Evolutionary conservation across 2,329 filamentous ascomycete species (phyloP).

Genomic region (Ophiostoma sp.): DNA sequence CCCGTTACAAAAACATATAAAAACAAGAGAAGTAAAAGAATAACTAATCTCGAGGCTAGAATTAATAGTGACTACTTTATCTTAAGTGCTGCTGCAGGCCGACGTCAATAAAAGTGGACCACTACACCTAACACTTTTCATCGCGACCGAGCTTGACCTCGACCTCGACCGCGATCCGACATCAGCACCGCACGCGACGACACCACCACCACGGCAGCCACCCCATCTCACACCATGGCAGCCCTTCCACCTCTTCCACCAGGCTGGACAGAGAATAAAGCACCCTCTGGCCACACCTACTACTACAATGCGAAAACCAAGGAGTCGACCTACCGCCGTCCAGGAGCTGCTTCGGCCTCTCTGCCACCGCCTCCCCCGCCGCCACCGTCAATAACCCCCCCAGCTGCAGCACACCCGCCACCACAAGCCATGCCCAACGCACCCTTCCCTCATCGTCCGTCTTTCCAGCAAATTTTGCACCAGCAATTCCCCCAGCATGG

Average conservation of each 20-base stretch:
- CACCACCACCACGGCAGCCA: not conserved
- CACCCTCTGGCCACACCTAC: conserved; percentile 79
- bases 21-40: not conserved
- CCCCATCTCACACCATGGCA: not conserved
- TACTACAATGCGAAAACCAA: conserved; percentile 81
- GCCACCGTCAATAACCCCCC: conserved; percentile 20
- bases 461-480: conserved; percentile 27
- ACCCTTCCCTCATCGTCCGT: conserved; percentile 26
- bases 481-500: not conserved
- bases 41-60: too few relatives aligned
- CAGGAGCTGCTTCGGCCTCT: conserved; percentile 32
- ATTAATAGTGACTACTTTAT: too few relatives aligned
- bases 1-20: not conserved
- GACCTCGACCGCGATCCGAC: not conserved
- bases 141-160: not conserved
- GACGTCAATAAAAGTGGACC: conserved; percentile 2
- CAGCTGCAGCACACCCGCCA: too few relatives aligned
- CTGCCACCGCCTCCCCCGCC: conserved; percentile 31
- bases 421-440: conserved; percentile 26
- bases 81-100: not conserved
- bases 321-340: conserved; percentile 79
- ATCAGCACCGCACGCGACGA: not conserved
- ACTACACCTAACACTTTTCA: not conserved
- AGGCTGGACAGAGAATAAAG: conserved; percentile 91
- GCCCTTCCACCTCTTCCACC: conserved; percentile 60